phyloP scores from a whole-genome alignment of 768 basidiomycete genomes.

The Lanmaoa pseudosensibilis region DNA sequence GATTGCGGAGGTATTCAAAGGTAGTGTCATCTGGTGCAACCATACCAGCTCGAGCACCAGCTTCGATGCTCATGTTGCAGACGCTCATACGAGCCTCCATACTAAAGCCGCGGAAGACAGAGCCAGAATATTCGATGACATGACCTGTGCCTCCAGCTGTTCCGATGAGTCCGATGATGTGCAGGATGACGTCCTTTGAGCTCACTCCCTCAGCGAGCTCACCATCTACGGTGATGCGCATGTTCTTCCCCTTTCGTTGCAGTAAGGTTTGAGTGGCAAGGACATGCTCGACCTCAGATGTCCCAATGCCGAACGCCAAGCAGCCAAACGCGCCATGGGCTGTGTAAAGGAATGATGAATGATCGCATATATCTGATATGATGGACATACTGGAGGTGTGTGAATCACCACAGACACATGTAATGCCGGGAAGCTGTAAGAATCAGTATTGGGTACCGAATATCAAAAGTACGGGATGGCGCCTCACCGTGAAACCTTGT shows the following conservation, averaged over 20 bases:
- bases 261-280: slow-evolving; percentile 88
- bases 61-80: slow-evolving; percentile 96
- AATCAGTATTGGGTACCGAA: neutral
- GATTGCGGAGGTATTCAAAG: slow-evolving; percentile 77
- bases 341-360: slow-evolving; percentile 27
- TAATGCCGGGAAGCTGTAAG: slow-evolving; percentile 66
- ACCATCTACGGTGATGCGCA: slow-evolving; percentile 88
- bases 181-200: slow-evolving; percentile 87
- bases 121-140: slow-evolving; percentile 91
- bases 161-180: slow-evolving; percentile 88
- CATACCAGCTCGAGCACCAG: slow-evolving; percentile 91
- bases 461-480: neutral
- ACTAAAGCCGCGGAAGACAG: slow-evolving; percentile 77
- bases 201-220: slow-evolving; percentile 76
- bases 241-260: slow-evolving; percentile 88
- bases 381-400: slow-evolving; percentile 79
- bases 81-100: slow-evolving; percentile 92
- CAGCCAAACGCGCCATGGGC: slow-evolving; percentile 93
- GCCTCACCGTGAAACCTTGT: slow-evolving; percentile 81
- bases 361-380: neutral
- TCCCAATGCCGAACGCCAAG: slow-evolving; percentile 90
- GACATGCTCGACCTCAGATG: slow-evolving; percentile 92
- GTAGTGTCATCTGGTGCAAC: slow-evolving; percentile 88
- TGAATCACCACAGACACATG: slow-evolving; percentile 90
- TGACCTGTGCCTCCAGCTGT: slow-evolving; percentile 93